Base-by-base conservation (phyloP, 192 early-diverging fungal species). In the Podila minutissima region DNA sequence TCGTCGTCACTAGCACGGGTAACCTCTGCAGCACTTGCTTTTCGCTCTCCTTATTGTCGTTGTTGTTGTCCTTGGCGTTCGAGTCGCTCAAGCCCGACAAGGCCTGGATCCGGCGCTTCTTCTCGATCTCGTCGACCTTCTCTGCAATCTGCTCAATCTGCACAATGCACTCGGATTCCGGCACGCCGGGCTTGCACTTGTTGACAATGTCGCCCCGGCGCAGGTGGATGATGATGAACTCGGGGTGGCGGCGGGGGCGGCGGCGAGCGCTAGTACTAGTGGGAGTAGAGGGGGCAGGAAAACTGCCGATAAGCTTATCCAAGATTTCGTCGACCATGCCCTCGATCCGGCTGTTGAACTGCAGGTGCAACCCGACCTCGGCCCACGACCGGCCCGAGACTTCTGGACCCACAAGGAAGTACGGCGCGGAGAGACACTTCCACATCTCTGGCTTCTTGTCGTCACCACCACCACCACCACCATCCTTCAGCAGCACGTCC, bases 101-200 rank as follows among this genome's bases (percentile, higher is more conserved):
- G 3, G 70, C 69, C 11, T 41, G 24, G 3, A 63, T 53, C 4
- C 66, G 58, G 4, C 76, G 59, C 2, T 58, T 17, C 38, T 68
- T 72, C 24, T 79, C 76, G 49, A 79, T 79, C 46, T 68, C 70
- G 24, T 79, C 69, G 0, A 79, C 62, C 53, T 68, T 79, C 17
- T 79, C 65, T 2, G 76, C 76, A 59, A 79, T 79, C 4, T 55
- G 51, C 35, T 79, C 76, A 26, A 79, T 79, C 70, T 79, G 76
- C 32, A 79, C 76, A 62, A 79, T 38, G 38, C 76, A 79, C 22
- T 79, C 70, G 31, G 55, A 50, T 50, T 79, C 76, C 0, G 59
- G 29, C 66, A 63, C 24, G 5, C 65, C 76, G 6, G 38, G 41
- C 1, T 69, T 69, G 59, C 76, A 79, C 41, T 79, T 79, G 53